Percentiles rank a stretch among this genome's conserved stretches.
Conservation (phyloP, 129 eudicot species). For the Flaveria bidentis region DNA sequence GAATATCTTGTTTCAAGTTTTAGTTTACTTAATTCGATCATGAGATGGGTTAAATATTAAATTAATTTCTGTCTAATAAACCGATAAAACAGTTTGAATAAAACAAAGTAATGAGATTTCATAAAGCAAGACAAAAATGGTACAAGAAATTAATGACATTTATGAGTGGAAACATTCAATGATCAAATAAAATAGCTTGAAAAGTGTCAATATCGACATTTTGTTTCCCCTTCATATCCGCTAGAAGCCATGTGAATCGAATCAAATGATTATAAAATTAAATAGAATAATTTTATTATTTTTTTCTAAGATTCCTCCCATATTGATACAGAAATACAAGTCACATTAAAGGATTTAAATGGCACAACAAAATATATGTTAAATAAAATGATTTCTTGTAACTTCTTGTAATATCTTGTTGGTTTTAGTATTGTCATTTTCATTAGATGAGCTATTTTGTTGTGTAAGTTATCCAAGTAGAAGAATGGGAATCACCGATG, state of each 20-base stretch:
- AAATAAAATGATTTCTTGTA: too few species aligned
- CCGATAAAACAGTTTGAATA: conserved; percentile 6
- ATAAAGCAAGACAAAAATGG: conserved; percentile 8
- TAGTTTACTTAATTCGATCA: background rate
- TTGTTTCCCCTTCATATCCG: conserved; percentile 45
- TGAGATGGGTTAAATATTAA: background rate
- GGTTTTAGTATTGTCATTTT: too few species aligned
- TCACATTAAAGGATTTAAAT: too few species aligned
- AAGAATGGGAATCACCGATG: too few species aligned
- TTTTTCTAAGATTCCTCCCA: conserved; percentile 10
- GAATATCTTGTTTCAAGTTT: background rate
- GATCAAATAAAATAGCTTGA: conserved; percentile 23
- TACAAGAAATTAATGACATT: conserved; percentile 15
- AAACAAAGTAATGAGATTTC: background rate
- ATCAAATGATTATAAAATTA: conserved; percentile 21
- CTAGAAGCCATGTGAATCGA: conserved; percentile 41
- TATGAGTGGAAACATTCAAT: conserved; percentile 34
- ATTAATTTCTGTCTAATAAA: background rate
- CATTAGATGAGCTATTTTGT: too few species aligned
- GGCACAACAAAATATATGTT: too few species aligned
- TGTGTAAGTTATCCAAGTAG: too few species aligned
- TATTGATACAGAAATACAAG: too few species aligned
- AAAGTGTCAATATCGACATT: conserved; percentile 22
- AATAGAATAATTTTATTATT: conserved; percentile 8
- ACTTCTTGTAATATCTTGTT: too few species aligned